Percentiles rank a stretch among this genome's conserved stretches.
Conservation (phyloP, 75 land plant species). For the Pinus taeda region DNA sequence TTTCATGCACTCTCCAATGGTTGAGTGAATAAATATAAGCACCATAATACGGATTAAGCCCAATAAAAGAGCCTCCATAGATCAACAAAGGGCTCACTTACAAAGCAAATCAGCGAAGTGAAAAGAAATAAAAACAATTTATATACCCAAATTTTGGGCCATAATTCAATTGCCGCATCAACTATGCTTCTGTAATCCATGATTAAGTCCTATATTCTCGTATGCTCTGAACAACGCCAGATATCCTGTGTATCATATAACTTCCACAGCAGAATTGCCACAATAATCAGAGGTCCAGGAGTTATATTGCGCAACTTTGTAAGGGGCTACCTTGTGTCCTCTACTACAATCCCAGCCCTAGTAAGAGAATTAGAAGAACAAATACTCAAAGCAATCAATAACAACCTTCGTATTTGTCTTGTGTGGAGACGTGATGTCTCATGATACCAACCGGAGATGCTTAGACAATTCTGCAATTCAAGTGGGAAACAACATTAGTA, state of each 20-base stretch:
- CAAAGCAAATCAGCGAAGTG: background rate
- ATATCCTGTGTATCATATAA: background rate
- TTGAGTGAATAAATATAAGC: background rate
- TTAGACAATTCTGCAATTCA: slow-evolving; percentile 5
- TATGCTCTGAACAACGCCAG: background rate
- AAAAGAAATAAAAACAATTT: background rate
- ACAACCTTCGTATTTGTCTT: background rate
- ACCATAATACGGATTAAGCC: background rate
- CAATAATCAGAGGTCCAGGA: background rate
- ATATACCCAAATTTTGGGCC: too few relatives aligned
- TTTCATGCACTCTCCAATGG: background rate
- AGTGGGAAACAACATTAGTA: background rate
- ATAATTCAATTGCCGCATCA: background rate
- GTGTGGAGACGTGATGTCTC: background rate
- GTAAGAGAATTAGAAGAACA: background rate
- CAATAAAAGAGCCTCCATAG: background rate
- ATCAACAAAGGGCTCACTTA: background rate
- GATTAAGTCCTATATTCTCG: background rate
- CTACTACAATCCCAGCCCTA: background rate
- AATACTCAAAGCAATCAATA: background rate
- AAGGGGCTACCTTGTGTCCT: background rate
- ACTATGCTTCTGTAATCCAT: background rate
- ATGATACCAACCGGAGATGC: background rate
- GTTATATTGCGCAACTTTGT: background rate
- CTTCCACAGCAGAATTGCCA: background rate